A percentile compares a stretch with the other conserved stretches of the same genome.
phyloP scores from a whole-genome alignment of 805 yeast species.

The fission yeast (Schizosaccharomyces pombe) region DNA sequence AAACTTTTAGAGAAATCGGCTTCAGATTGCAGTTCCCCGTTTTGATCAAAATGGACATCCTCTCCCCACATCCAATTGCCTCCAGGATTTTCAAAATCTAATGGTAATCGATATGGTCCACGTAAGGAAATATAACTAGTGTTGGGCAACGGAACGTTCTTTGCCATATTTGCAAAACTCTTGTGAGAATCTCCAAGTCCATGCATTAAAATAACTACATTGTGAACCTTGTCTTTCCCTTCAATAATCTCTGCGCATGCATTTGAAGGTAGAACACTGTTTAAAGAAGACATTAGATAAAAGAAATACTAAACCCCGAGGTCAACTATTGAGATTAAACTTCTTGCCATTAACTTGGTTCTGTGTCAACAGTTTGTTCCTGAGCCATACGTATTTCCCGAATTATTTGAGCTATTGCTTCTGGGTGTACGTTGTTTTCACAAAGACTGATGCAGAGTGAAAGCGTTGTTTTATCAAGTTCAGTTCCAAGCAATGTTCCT shows the following conservation, averaged over 20 bases:
- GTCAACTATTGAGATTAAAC: too few relatives aligned
- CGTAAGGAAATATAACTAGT: constrained; percentile 2
- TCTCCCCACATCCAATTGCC: constrained; percentile 5
- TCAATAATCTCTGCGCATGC: neutral
- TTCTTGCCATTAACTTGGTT: too few relatives aligned
- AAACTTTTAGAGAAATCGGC: constrained; percentile 1
- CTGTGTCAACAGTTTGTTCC: constrained; percentile 5
- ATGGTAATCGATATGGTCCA: neutral
- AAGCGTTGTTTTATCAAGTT: constrained; percentile 12
- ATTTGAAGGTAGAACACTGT: neutral
- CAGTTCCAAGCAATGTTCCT: constrained; percentile 15
- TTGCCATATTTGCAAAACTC: neutral
- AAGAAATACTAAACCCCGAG: too few relatives aligned
- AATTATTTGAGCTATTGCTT: constrained; percentile 11
- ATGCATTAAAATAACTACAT: constrained; percentile 2
- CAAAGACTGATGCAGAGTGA: constrained; percentile 11
- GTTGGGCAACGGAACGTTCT: neutral
- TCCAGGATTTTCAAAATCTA: neutral
- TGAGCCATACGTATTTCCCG: constrained; percentile 1
- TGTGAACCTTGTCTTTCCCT: neutral
- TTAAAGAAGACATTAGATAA: neutral
- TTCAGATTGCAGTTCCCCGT: neutral
- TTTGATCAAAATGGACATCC: constrained; percentile 1
- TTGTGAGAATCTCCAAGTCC: constrained; percentile 3
- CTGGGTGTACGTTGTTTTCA: constrained; percentile 16